phyloP scores from a whole-genome alignment of 768 basidiomycete species.

The Suillus placidus region DNA sequence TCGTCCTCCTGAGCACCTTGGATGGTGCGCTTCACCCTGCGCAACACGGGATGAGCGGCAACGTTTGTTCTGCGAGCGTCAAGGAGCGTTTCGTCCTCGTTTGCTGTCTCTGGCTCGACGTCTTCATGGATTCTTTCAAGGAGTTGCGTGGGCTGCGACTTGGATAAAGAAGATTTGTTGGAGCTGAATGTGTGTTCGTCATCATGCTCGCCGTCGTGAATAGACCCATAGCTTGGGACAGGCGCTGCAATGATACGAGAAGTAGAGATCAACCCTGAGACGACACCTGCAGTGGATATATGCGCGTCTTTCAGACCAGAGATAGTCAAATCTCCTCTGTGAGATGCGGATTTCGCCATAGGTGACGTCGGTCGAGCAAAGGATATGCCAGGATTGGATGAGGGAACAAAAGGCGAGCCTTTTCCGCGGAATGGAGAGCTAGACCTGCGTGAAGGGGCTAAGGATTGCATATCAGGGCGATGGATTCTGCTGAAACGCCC shows the following conservation, averaged over 20 bases:
- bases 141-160: background rate
- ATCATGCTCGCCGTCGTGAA: background rate
- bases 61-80: background rate
- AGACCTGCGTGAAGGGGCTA: background rate
- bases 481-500: background rate
- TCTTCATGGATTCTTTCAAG: conserved; percentile 3
- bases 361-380: conserved; percentile 3
- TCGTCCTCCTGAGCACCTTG: background rate
- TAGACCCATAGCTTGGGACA: background rate
- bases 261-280: conserved; percentile 1
- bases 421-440: background rate
- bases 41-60: background rate
- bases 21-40: conserved; percentile 5
- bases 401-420: background rate
- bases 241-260: conserved; percentile 3
- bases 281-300: conserved; percentile 6
- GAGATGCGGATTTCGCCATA: background rate
- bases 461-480: background rate
- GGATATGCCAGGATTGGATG: background rate
- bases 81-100: background rate
- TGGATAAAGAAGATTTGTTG: background rate
- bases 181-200: conserved; percentile 2
- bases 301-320: conserved; percentile 2
- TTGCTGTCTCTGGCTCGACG: conserved; percentile 3
- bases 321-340: conserved; percentile 4